These are phyloP conservation scores for Cyberlindnera japonica DNA, from an alignment of 805 yeast genomes.

Conservation along the genomic window DNA sequence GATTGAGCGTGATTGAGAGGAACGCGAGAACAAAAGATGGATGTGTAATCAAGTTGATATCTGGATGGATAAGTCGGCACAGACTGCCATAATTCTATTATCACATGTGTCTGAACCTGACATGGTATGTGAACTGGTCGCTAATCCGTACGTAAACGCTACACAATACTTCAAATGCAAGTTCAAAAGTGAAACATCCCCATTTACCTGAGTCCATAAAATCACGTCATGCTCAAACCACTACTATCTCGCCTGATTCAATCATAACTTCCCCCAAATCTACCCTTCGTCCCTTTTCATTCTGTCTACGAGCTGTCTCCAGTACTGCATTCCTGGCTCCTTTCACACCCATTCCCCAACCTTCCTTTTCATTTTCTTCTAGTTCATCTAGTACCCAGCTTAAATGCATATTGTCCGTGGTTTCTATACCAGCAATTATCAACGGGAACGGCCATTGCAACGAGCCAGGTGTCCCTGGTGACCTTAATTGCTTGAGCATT, in stretches of 20 bases:
- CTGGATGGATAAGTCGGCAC: no score
- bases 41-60: no score
- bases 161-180: no score
- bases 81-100: no score
- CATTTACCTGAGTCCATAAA: no score
- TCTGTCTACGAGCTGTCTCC: slow-evolving; percentile 7
- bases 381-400: slow-evolving; percentile 10
- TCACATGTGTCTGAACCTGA: no score
- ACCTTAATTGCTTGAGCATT: not conserved
- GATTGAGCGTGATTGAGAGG: no score
- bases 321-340: slow-evolving; percentile 1
- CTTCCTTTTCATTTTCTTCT: slow-evolving; percentile 7
- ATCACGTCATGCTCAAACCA: not conserved
- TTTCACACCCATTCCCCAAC: slow-evolving; percentile 7
- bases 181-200: no score
- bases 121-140: no score
- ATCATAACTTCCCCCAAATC: slow-evolving; percentile 10
- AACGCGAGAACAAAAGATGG: no score
- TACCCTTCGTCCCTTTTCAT: slow-evolving; percentile 6
- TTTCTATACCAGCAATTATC: slow-evolving; percentile 10
- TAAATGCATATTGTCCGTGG: slow-evolving; percentile 3
- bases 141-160: no score
- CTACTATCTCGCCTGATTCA: not conserved
- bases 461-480: slow-evolving; percentile 9
- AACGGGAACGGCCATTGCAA: slow-evolving; percentile 11